These are phyloP conservation scores for Exobasidium cylindrosporum DNA, from an alignment of 1,284 basidiomycete species.

Conservation along the genomic window DNA sequence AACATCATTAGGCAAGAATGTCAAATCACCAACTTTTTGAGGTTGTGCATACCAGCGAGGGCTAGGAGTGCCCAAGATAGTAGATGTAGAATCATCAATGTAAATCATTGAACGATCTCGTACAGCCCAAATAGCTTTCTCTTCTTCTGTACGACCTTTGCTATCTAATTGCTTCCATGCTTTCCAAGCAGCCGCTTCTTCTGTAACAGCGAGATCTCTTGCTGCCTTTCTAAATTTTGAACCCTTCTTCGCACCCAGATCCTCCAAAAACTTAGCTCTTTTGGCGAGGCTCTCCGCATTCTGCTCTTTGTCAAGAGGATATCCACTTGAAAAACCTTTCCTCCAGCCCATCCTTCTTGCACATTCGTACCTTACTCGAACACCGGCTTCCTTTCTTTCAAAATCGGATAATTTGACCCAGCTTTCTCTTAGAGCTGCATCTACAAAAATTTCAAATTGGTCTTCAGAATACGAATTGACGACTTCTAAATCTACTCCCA, in stretches of 20 bases:
- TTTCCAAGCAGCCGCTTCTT: conserved; percentile 38
- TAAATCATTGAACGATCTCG: conserved; percentile 49
- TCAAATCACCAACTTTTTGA: conserved; percentile 64
- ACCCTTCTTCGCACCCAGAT: conserved; percentile 9
- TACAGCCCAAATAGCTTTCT: conserved; percentile 40
- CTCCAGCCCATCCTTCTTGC: conserved; percentile 50
- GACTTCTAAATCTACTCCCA: background rate
- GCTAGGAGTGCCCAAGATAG: conserved; percentile 25
- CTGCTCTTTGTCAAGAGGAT: conserved; percentile 21
- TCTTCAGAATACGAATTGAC: background rate
- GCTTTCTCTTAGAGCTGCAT: background rate
- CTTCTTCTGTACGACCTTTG: conserved; percentile 31
- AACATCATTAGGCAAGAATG: conserved; percentile 83
- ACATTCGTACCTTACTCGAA: conserved; percentile 20
- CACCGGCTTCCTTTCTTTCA: conserved; percentile 12
- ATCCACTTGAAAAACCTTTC: conserved; percentile 48
- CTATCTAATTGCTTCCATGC: conserved; percentile 37
- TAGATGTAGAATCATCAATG: conserved; percentile 43
- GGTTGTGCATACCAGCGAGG: conserved; percentile 47
- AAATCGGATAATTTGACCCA: conserved; percentile 17
- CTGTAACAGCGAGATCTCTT: conserved; percentile 1
- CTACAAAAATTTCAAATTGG: conserved; percentile 1
- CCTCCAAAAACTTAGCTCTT: background rate
- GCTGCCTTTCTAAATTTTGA: background rate
- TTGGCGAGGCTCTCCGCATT: conserved; percentile 12